Conservation (phyloP, 2,329 filamentous ascomycete genomes). For the Pyrenochaeta sp. region DNA sequence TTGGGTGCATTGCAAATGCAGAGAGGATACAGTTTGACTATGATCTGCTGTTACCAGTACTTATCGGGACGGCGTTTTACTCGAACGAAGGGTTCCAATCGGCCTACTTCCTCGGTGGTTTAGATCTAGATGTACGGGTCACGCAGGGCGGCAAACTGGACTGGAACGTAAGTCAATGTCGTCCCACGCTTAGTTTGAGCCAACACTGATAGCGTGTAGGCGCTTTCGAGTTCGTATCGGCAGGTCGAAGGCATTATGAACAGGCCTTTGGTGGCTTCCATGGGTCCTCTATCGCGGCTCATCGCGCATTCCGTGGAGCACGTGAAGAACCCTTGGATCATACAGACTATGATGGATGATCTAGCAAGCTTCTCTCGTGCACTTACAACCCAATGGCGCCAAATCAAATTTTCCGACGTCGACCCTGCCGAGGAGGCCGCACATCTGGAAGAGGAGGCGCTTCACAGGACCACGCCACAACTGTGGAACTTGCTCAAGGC, state of each 20-base stretch:
- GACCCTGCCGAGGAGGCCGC: constrained; percentile 72
- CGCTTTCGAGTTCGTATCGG: constrained; percentile 66
- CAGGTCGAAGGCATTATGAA: constrained; percentile 67
- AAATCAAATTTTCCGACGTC: constrained; percentile 75
- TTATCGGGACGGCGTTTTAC: constrained; percentile 73
- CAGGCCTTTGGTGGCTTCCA: constrained; percentile 69
- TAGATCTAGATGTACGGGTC: constrained; percentile 72
- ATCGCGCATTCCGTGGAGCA: constrained; percentile 71
- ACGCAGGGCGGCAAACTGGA: constrained; percentile 61
- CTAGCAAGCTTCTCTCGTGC: constrained; percentile 72
- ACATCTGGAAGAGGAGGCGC: constrained; percentile 70
- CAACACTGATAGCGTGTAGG: constrained; percentile 34
- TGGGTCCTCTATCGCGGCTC: constrained; percentile 73
- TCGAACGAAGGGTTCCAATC: constrained; percentile 77
- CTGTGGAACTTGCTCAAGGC: constrained; percentile 81
- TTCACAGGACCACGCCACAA: constrained; percentile 71
- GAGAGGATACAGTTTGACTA: constrained; percentile 70
- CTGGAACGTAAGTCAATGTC: constrained; percentile 62
- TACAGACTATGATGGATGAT: constrained; percentile 67
- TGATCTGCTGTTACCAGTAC: constrained; percentile 72
- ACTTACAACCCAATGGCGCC: constrained; percentile 76
- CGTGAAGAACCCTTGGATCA: constrained; percentile 59
- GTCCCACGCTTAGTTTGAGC: not conserved
- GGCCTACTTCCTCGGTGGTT: constrained; percentile 75
- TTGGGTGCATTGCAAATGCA: constrained; percentile 72